phyloP scores from a whole-genome alignment of 179 eudicot species.

The Spinacia oleracea region DNA sequence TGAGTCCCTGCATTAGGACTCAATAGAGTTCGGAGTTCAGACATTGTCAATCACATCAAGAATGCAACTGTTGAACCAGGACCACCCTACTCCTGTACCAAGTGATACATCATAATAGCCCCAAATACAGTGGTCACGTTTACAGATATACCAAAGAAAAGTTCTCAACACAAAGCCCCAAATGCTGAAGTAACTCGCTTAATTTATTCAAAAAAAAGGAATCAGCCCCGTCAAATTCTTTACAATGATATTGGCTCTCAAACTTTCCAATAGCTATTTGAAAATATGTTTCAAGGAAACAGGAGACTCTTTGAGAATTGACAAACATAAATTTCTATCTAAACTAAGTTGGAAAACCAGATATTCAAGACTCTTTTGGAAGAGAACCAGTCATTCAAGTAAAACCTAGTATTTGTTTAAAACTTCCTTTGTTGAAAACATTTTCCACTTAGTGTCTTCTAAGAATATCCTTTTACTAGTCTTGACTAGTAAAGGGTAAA shows the following conservation, averaged over 20 bases:
- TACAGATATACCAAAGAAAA: not conserved
- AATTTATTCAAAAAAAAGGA: not conserved
- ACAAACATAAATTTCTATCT: not conserved
- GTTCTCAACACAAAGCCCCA: not conserved
- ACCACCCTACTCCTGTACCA: not conserved
- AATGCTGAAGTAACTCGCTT: not conserved
- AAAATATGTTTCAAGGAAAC: not conserved
- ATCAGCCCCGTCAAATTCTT: not conserved
- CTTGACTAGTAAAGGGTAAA: not conserved
- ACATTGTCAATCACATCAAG: not conserved
- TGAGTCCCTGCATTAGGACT: not conserved
- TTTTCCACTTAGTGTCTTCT: not conserved
- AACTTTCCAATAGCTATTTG: not conserved
- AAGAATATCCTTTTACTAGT: not conserved
- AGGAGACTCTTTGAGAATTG: not conserved
- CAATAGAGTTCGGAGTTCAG: too few species aligned
- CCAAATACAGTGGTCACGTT: not conserved
- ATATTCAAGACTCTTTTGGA: not conserved
- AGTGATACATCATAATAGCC: not conserved
- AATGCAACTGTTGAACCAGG: too few species aligned
- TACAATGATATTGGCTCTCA: not conserved
- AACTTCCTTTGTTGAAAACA: not conserved
- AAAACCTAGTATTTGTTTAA: too few species aligned
- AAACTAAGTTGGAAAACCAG: too few species aligned
- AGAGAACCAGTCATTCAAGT: not conserved